Base-by-base conservation (phyloP, 2,329 filamentous ascomycete genomes). In the Basipetospora chlamydospora region DNA sequence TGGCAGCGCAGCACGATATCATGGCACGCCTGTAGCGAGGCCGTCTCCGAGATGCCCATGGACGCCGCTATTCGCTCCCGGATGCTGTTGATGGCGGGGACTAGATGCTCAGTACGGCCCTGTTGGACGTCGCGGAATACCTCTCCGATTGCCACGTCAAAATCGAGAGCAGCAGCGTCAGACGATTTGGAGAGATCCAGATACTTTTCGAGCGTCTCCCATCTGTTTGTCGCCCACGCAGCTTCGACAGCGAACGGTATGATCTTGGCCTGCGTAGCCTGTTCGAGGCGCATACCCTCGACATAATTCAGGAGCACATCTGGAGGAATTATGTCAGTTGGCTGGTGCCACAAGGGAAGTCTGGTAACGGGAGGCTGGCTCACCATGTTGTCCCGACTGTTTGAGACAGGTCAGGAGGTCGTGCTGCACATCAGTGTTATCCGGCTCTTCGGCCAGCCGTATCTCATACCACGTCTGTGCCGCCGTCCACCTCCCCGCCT, bases 391-490 rank as follows among this genome's bases (percentile, higher is more conserved):
- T 0, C 88, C 90, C n/a, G 87, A 93, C 53, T 95, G 86, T 51
- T 86, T 87, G 8, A 98, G 65, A 48, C 90, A 96, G 21, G 77
- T 81, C 37, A 98, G 63, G 25, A 98, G 67, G 47, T 92, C 82
- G 39, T 83, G 66, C 52, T 95, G 87, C 10, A 82, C 68, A 39
- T 92, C 80, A 13, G 71, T 53, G 50, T 93, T 79, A 37, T 78
- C 66, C 0, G 88, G 87, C 31, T 80, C 70, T 47, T 90, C 77
- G 3, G 81, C 78, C 23, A 96, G 66, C 43, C 87, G 79, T 44
- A 94, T 77, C 53, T 98, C 87, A 55, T 95, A 96, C 90, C 92
- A 98, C 43, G 84, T 93, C 58, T 96, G 90, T 17, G 87, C 90
- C 35, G 88, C 84, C 12, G 83, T 79, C 87, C 90, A 98, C 43